Conservation (phyloP, 1,284 basidiomycete genomes). For the Tranzscheliella williamsii region DNA sequence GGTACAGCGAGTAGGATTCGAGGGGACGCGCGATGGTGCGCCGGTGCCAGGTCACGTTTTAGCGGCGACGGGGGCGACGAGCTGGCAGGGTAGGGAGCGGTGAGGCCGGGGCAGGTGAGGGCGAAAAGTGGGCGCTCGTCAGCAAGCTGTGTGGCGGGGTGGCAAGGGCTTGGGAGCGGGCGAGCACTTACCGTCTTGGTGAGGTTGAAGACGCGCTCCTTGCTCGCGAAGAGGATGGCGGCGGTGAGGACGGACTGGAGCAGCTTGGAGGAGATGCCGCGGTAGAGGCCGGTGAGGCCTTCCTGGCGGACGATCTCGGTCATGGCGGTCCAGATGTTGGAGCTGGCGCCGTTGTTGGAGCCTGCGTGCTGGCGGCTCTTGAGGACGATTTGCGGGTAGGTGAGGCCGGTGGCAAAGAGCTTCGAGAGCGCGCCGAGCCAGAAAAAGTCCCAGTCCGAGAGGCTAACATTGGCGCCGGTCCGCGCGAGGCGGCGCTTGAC, state of each 20-base stretch:
- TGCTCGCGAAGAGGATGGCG: slow-evolving; percentile 57
- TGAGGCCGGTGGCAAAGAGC: slow-evolving; percentile 57
- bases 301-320: slow-evolving; percentile 56
- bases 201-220: slow-evolving; percentile 55
- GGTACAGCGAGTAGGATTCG: too few relatives aligned
- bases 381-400: slow-evolving; percentile 60
- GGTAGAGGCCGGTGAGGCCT: slow-evolving; percentile 57
- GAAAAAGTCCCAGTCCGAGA: slow-evolving; percentile 59
- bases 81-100: too few relatives aligned
- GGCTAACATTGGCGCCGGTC: slow-evolving; percentile 24
- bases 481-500: slow-evolving; percentile 45
- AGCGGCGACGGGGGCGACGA: slow-evolving; percentile 32
- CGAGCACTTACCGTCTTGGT: slow-evolving; percentile 43
- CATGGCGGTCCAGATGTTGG: slow-evolving; percentile 59
- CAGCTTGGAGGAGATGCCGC: slow-evolving; percentile 57
- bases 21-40: too few relatives aligned
- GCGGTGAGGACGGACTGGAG: slow-evolving; percentile 58
- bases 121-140: too few relatives aligned
- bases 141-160: too few relatives aligned
- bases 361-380: slow-evolving; percentile 59
- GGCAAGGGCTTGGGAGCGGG: too few relatives aligned
- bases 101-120: too few relatives aligned
- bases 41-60: too few relatives aligned
- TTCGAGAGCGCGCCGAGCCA: slow-evolving; percentile 58
- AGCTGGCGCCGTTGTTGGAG: slow-evolving; percentile 38